Percentiles rank a stretch among this genome's conserved stretches.
Conservation (phyloP, 176 grass and related monocot species). For the Oryza officinalis region DNA sequence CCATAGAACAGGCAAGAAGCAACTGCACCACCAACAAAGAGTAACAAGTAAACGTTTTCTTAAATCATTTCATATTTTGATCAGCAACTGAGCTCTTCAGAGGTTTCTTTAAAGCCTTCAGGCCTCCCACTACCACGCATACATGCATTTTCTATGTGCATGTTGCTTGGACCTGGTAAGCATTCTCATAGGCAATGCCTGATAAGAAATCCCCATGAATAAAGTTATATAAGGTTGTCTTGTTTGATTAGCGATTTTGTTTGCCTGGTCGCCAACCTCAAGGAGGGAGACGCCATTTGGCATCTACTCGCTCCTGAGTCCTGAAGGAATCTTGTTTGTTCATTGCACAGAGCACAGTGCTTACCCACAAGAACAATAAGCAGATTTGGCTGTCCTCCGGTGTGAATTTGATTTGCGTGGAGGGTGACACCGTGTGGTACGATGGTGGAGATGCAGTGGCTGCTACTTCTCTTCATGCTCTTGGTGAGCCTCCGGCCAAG, state of each 20-base stretch:
- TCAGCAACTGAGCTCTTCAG: slow-evolving; percentile 28
- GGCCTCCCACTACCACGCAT: background rate
- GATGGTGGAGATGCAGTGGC: slow-evolving; percentile 29
- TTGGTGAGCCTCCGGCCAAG: slow-evolving; percentile 39
- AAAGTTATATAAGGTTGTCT: slow-evolving; percentile 26
- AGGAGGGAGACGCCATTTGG: slow-evolving; percentile 10
- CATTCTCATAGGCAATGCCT: background rate
- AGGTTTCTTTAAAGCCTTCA: slow-evolving; percentile 28
- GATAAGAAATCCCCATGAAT: slow-evolving; percentile 13
- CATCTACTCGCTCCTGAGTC: slow-evolving; percentile 26
- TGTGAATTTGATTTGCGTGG: background rate
- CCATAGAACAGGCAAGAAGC: background rate
- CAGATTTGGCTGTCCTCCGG: background rate
- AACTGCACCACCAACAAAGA: no score
- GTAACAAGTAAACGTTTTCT: background rate
- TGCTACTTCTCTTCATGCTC: slow-evolving; percentile 62
- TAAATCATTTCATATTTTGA: slow-evolving; percentile 28
- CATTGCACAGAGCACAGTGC: slow-evolving; percentile 19
- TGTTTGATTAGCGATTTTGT: slow-evolving; percentile 17
- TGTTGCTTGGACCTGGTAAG: slow-evolving; percentile 40
- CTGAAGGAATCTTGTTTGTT: slow-evolving; percentile 1
- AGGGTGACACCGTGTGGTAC: background rate
- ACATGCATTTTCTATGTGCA: slow-evolving; percentile 9
- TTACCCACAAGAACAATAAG: slow-evolving; percentile 21
- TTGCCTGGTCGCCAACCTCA: slow-evolving; percentile 34